Percentiles rank a stretch among this genome's conserved stretches.
phyloP scores from a whole-genome alignment of 768 basidiomycete species.

The Symmetrospora coprosmae region DNA sequence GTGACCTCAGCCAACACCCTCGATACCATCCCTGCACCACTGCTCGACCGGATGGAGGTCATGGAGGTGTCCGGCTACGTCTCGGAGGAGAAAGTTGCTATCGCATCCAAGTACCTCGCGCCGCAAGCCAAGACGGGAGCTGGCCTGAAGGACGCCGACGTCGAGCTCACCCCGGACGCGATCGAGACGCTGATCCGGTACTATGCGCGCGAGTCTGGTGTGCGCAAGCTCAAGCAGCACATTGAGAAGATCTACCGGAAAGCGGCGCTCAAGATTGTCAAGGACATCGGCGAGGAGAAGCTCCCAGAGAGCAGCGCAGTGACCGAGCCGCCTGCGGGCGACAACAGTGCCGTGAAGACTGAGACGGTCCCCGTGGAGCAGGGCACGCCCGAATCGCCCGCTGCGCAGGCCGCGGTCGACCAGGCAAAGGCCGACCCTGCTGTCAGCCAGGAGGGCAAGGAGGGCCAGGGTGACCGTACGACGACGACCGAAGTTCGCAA shows the following conservation, averaged over 20 bases:
- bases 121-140: slow-evolving; percentile 86
- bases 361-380: slow-evolving; percentile 9
- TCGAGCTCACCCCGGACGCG: slow-evolving; percentile 57
- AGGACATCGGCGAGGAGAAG: slow-evolving; percentile 71
- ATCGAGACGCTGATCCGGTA: slow-evolving; percentile 86
- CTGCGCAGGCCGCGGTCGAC: slow-evolving; percentile 22
- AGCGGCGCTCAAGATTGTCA: slow-evolving; percentile 77
- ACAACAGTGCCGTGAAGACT: slow-evolving; percentile 34
- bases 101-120: slow-evolving; percentile 81
- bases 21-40: slow-evolving; percentile 75
- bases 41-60: slow-evolving; percentile 81
- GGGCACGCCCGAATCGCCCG: slow-evolving; percentile 16
- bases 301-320: slow-evolving; percentile 43
- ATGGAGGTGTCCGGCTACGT: slow-evolving; percentile 56
- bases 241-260: slow-evolving; percentile 99
- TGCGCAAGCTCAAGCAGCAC: slow-evolving; percentile 91
- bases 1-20: slow-evolving; percentile 75
- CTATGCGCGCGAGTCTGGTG: slow-evolving; percentile 93
- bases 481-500: slow-evolving; percentile 61
- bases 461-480: slow-evolving; percentile 41
- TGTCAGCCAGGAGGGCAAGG: slow-evolving; percentile 7
- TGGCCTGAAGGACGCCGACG: slow-evolving; percentile 71
- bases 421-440: slow-evolving; percentile 23
- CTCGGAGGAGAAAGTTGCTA: slow-evolving; percentile 78
- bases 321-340: slow-evolving; percentile 36